A percentile compares a stretch with the other conserved stretches of the same genome.
Conservation (phyloP, 106 monocot genomes). For the Acorus calamus region DNA sequence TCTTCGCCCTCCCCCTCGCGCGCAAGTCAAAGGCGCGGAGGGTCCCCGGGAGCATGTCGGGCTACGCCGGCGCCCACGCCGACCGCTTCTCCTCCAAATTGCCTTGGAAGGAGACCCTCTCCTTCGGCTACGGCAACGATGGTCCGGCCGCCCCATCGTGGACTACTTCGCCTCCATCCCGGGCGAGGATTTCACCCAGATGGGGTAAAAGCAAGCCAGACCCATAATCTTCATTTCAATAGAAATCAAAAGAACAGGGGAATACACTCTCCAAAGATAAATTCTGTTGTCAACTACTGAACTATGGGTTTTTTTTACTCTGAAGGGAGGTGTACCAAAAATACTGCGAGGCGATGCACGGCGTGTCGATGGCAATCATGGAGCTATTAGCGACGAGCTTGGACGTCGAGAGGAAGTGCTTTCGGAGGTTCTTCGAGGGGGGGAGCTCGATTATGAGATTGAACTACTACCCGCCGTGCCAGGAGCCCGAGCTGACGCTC, state of each 20-base stretch:
- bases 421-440: constrained; percentile 41
- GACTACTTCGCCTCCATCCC: constrained; percentile 5
- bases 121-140: constrained; percentile 39
- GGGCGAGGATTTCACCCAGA: constrained; percentile 3
- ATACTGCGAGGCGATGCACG: constrained; percentile 73
- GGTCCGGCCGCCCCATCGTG: constrained; percentile 7
- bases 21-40: constrained; percentile 70
- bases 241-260: too few relatives aligned
- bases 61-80: constrained; percentile 91
- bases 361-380: constrained; percentile 61
- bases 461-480: constrained; percentile 27
- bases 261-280: too few relatives aligned
- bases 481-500: constrained; percentile 16
- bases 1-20: constrained; percentile 62
- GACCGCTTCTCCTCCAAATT: constrained; percentile 77
- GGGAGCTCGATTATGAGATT: constrained; percentile 13
- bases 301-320: background rate
- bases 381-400: constrained; percentile 66
- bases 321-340: constrained; percentile 55
- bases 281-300: background rate
- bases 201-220: constrained; percentile 31
- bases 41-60: constrained; percentile 54
- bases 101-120: constrained; percentile 91
- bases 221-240: too few relatives aligned
- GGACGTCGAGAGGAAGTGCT: constrained; percentile 25